Base-by-base conservation (phyloP, 2,329 filamentous ascomycete species). In the Bipolaris bicolor region DNA sequence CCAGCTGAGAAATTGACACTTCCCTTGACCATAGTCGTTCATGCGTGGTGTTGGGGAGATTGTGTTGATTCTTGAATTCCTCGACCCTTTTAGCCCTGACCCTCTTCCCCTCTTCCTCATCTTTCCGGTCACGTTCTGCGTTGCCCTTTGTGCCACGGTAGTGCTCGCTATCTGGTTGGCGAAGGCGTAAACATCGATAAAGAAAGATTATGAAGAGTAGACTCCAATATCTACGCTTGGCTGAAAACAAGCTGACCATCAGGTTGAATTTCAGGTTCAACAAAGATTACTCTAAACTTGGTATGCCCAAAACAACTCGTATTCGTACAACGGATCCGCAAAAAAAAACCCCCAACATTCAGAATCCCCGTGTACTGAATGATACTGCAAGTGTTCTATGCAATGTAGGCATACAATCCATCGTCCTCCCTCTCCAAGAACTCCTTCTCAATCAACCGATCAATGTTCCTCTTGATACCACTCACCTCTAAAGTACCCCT, bases 391-490 rank as follows among this genome's bases (percentile, higher is more conserved):
- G 43, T 20, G 22, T 29, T 55, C 43, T 70, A 82, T 22, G 80
- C 80, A 65, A 82, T 74, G 66, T 82, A 82, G 55, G 69, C 72
- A 68, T 81, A 82, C 64, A 70, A 73, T 18, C 74, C 74, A 55
- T 71, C 71, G 1, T 77, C 73, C 62, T 76, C 74, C 41, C 74
- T 63, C 59, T 77, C 74, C 60, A 76, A 51, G 56, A 73, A 77
- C 50, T 77, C 74, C 65, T 77, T 77, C 66, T 77, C 74, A 60
- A 77, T 77, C 66, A 77, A 93, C 87, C 91, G 92, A 77, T 98
- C 95, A 77, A 99, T 97, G 76, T 98, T 96, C 80, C 90, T 89
- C 86, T 99, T 99, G 65, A 99, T 98, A 62, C 95, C 92, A 1
- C 83, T 82, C 39, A 92, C 85, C 71, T 96, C 93, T 57, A 99